A percentile compares a stretch with the other conserved stretches of the same genome.
These are phyloP conservation scores for Kalmusia sp. DNA, from an alignment of 2,329 filamentous ascomycete species.

Conservation along the genomic window DNA sequence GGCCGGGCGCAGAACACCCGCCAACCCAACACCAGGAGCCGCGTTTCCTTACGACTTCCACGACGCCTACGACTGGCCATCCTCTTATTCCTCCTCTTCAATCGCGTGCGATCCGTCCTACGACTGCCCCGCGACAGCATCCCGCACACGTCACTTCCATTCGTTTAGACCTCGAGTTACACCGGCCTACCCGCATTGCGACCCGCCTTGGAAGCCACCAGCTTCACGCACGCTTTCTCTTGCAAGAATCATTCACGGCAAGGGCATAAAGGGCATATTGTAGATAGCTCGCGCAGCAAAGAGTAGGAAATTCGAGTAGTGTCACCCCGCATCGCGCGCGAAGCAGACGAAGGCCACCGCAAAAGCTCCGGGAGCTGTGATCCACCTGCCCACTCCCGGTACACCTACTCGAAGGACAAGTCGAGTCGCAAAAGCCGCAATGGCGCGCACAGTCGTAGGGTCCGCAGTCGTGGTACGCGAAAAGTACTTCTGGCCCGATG, in stretches of 20 bases:
- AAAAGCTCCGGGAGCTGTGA: not conserved
- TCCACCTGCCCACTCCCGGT: not conserved
- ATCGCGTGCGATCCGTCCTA: not conserved
- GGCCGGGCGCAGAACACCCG: not conserved
- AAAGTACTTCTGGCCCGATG: constrained; percentile 70
- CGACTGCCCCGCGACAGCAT: not conserved
- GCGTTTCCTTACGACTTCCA: too few relatives aligned
- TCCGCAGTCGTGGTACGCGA: constrained; percentile 54
- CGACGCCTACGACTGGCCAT: too few relatives aligned
- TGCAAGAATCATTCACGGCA: not conserved
- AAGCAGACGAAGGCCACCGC: not conserved
- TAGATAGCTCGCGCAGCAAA: too few relatives aligned
- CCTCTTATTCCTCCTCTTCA: too few relatives aligned
- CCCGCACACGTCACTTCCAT: constrained; percentile 3
- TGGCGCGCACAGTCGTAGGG: constrained; percentile 49
- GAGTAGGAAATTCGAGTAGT: not conserved
- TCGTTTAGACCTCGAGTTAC: not conserved
- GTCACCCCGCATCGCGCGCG: too few relatives aligned
- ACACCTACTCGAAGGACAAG: not conserved
- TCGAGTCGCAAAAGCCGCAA: too few relatives aligned
- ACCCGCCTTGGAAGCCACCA: too few relatives aligned
- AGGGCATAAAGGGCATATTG: not conserved
- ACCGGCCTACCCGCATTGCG: not conserved
- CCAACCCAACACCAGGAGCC: too few relatives aligned
- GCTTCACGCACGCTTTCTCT: not conserved